Evolutionary conservation across 257 asterid genomes (phyloP).

Genomic region (Euphrasia confusa): DNA sequence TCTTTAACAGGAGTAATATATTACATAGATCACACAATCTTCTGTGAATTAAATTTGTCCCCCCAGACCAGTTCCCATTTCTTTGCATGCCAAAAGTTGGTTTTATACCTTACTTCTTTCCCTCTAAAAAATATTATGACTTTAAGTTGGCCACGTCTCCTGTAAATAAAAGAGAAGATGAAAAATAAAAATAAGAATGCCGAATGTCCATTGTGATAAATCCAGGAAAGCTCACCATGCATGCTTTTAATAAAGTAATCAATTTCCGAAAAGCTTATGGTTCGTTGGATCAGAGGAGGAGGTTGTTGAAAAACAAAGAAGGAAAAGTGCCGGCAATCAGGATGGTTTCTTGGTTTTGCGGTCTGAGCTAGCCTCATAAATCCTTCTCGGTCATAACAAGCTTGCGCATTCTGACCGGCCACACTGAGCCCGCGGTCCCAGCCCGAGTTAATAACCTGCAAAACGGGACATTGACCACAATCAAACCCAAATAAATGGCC

Average conservation of each 20-base stretch:
- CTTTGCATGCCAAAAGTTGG: neutral
- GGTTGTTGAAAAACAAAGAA: slow-evolving; percentile 52
- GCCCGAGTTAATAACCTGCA: slow-evolving; percentile 56
- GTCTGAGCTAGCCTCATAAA: slow-evolving; percentile 45
- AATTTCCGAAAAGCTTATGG: slow-evolving; percentile 44
- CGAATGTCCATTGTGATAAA: neutral
- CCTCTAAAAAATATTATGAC: neutral
- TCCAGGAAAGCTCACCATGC: slow-evolving; percentile 48
- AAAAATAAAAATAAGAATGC: neutral
- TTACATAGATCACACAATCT: neutral
- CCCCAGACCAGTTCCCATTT: neutral
- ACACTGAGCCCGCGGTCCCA: slow-evolving; percentile 59
- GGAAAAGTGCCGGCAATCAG: slow-evolving; percentile 47
- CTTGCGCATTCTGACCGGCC: slow-evolving; percentile 55
- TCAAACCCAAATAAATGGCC: neutral
- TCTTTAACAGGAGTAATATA: neutral
- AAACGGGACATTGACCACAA: neutral
- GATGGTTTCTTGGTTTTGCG: slow-evolving; percentile 63
- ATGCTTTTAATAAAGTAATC: slow-evolving; percentile 54
- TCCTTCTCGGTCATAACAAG: slow-evolving; percentile 51
- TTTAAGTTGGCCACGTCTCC: neutral
- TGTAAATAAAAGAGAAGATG: neutral
- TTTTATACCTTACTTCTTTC: neutral
- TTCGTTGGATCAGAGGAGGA: slow-evolving; percentile 41
- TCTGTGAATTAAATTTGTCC: neutral